A percentile compares a stretch with the other conserved stretches of the same genome.
Evolutionary conservation across 495 filamentous ascomycete species (phyloP).

Genomic region (Physcia stellaris): DNA sequence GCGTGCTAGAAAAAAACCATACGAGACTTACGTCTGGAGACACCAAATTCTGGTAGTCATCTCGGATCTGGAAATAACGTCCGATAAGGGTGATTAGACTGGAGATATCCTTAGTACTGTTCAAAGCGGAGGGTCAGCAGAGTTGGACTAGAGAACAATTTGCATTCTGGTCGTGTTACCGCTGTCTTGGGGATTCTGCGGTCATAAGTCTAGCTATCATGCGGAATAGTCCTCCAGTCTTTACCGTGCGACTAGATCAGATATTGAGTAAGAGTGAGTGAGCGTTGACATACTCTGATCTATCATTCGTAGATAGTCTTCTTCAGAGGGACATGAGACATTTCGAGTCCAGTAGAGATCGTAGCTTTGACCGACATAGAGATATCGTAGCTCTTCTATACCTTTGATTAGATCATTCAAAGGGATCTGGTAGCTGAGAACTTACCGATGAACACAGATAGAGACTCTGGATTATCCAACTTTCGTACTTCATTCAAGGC

Average conservation of each 20-base stretch:
- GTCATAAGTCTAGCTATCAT: constrained; percentile 20
- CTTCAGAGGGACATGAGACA: constrained; percentile 15
- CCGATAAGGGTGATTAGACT: constrained; percentile 15
- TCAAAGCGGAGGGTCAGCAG: no score
- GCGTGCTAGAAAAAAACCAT: background rate
- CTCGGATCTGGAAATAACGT: constrained; percentile 24
- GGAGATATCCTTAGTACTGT: constrained; percentile 11
- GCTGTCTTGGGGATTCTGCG: background rate
- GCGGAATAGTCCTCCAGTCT: constrained; percentile 27
- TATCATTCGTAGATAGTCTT: constrained; percentile 24
- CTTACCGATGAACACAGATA: constrained; percentile 12
- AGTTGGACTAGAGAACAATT: no score
- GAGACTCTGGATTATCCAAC: constrained; percentile 6
- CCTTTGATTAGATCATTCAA: no score
- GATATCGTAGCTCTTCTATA: constrained; percentile 18
- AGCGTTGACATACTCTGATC: no score
- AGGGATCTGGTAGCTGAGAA: no score
- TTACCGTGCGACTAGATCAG: constrained; percentile 5
- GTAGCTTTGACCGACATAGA: constrained; percentile 22
- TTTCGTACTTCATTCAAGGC: constrained; percentile 17
- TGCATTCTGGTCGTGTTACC: no score
- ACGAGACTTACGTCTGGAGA: constrained; percentile 6
- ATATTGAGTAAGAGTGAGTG: no score
- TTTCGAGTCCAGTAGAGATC: constrained; percentile 25
- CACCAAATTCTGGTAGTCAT: constrained; percentile 26